Conservation (phyloP, 108 stramenopile species). For the Epipyxis sp. region DNA sequence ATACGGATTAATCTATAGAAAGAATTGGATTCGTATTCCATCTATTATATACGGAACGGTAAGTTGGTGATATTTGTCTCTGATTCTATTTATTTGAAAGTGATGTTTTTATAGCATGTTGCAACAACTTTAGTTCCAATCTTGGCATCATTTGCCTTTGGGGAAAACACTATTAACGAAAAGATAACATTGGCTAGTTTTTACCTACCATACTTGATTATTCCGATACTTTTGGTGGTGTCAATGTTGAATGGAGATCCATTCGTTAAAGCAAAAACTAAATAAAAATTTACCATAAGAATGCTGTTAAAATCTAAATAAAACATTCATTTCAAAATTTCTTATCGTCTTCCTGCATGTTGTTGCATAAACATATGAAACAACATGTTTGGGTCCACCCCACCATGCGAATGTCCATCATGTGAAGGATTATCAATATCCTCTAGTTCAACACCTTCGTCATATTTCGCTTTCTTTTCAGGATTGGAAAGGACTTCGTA, state of each 20-base stretch:
- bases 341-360: slow-evolving; percentile 45
- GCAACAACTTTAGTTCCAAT: slow-evolving; percentile 75
- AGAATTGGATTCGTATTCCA: slow-evolving; percentile 45
- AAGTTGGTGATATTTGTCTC: too few species aligned
- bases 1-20: slow-evolving; percentile 40
- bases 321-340: too few species aligned
- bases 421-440: slow-evolving; percentile 53
- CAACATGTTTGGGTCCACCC: slow-evolving; percentile 79
- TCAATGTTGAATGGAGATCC: too few species aligned
- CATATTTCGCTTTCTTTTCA: slow-evolving; percentile 33
- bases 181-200: slow-evolving; percentile 55
- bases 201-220: slow-evolving; percentile 70
- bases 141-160: slow-evolving; percentile 49
- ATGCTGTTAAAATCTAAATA: too few species aligned
- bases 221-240: slow-evolving; percentile 61
- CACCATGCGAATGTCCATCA: slow-evolving; percentile 36
- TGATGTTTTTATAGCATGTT: too few species aligned
- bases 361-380: slow-evolving; percentile 89
- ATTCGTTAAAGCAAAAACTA: too few species aligned
- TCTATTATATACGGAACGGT: slow-evolving; percentile 61
- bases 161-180: slow-evolving; percentile 49
- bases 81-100: too few species aligned
- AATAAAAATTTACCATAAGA: too few species aligned
- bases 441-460: slow-evolving; percentile 43
- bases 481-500: slow-evolving; percentile 44